These are phyloP conservation scores for Elongisporangium anandrum DNA, from an alignment of 352 stramenopile genomes.

Conservation along the genomic window DNA sequence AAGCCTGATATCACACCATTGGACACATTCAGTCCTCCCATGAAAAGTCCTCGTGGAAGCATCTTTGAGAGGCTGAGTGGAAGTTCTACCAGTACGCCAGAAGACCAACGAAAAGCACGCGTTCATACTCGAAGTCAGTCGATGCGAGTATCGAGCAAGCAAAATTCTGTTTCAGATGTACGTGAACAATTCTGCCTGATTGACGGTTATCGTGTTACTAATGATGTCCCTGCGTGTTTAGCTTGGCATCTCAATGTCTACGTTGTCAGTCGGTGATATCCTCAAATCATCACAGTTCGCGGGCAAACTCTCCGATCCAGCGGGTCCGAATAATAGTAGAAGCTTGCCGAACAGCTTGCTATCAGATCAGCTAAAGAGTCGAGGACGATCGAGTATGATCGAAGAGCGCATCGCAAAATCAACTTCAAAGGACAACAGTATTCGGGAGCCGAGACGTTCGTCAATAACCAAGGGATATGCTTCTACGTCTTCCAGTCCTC, in stretches of 20 bases:
- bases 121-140: conserved; percentile 17
- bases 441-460: neutral
- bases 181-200: conserved; percentile 4
- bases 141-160: conserved; percentile 10
- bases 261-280: conserved; percentile 30
- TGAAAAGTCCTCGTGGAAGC: conserved; percentile 26
- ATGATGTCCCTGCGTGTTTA: too few species aligned
- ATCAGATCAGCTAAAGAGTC: neutral
- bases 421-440: neutral
- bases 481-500: neutral
- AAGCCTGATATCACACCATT: conserved; percentile 68
- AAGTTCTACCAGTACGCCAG: conserved; percentile 6
- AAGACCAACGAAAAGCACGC: neutral
- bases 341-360: conserved; percentile 9
- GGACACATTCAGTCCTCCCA: conserved; percentile 31
- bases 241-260: conserved; percentile 7
- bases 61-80: conserved; percentile 42
- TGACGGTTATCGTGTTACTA: too few species aligned
- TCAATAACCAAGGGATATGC: neutral
- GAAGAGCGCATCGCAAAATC: neutral
- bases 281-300: conserved; percentile 40
- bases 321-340: conserved; percentile 15
- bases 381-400: neutral
- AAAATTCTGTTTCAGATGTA: conserved; percentile 29
- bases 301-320: conserved; percentile 10